phyloP scores from a whole-genome alignment of 345 rosid genomes.

The Abelmoschus esculentus region DNA sequence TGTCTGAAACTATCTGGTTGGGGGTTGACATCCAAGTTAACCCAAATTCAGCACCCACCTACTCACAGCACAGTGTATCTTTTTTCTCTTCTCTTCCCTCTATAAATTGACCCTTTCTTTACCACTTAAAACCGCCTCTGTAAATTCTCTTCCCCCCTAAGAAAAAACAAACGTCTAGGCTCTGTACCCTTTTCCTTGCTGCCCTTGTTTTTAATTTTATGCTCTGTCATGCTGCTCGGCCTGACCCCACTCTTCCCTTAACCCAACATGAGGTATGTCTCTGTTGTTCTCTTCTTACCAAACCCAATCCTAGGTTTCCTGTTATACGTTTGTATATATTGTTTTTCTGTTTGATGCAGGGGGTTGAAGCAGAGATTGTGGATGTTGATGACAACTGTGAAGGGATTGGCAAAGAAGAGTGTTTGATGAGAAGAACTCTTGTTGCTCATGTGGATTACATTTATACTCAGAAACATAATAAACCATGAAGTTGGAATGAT shows the following conservation, averaged over 20 bases:
- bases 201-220: slow-evolving; percentile 19
- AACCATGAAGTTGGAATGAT: slow-evolving; percentile 20
- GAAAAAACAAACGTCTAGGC: slow-evolving; percentile 20
- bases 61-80: background rate
- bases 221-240: slow-evolving; percentile 15
- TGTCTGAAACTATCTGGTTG: background rate
- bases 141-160: background rate
- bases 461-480: slow-evolving; percentile 39
- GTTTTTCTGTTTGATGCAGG: slow-evolving; percentile 8
- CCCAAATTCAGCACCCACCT: background rate
- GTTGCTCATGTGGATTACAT: slow-evolving; percentile 47
- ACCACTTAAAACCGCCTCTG: no score
- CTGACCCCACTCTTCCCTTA: background rate
- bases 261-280: slow-evolving; percentile 9
- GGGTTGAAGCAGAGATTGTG: slow-evolving; percentile 7
- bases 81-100: background rate
- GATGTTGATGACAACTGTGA: slow-evolving; percentile 17
- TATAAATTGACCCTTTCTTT: background rate
- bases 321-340: background rate
- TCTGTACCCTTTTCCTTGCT: slow-evolving; percentile 13
- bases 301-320: background rate
- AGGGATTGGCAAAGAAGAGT: slow-evolving; percentile 18
- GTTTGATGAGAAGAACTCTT: slow-evolving; percentile 35
- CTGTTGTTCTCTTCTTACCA: background rate
- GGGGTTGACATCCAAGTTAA: background rate